phyloP scores from a whole-genome alignment of 306 rosid species.

The Ceratonia siliqua region DNA sequence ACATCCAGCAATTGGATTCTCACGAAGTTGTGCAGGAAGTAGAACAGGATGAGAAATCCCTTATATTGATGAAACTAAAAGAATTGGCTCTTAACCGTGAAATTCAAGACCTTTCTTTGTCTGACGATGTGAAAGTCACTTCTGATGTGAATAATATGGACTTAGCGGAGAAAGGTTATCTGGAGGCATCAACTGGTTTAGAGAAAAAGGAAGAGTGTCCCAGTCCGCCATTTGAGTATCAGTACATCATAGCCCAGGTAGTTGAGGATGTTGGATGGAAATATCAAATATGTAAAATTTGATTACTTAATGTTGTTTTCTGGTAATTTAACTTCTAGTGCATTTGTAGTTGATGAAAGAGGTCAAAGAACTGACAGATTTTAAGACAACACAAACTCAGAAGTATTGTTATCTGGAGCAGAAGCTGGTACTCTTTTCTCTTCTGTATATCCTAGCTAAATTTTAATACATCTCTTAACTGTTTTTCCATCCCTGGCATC shows the following conservation, averaged over 20 bases:
- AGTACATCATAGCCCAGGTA: conserved; percentile 45
- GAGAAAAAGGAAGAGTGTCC: conserved; percentile 39
- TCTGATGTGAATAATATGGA: neutral
- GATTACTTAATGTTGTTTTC: conserved; percentile 4
- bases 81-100: conserved; percentile 43
- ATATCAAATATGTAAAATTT: neutral
- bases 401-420: conserved; percentile 51
- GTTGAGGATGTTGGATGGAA: conserved; percentile 9
- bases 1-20: conserved; percentile 44
- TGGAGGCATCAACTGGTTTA: conserved; percentile 8
- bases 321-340: conserved; percentile 1
- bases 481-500: conserved; percentile 21
- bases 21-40: conserved; percentile 24
- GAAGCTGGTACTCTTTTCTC: conserved; percentile 56
- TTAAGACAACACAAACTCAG: conserved; percentile 39
- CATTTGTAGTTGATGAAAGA: conserved; percentile 53
- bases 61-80: conserved; percentile 52
- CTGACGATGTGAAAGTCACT: conserved; percentile 24
- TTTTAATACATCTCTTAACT: conserved; percentile 13
- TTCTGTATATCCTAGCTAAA: conserved; percentile 5
- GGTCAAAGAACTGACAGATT: conserved; percentile 51
- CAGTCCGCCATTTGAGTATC: conserved; percentile 33
- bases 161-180: neutral
- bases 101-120: conserved; percentile 30
- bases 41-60: conserved; percentile 47